Evolutionary conservation across 768 basidiomycete species (phyloP), one percentile per base, ranked within the genome.

Genomic region (Suillus clintonianus): DNA sequence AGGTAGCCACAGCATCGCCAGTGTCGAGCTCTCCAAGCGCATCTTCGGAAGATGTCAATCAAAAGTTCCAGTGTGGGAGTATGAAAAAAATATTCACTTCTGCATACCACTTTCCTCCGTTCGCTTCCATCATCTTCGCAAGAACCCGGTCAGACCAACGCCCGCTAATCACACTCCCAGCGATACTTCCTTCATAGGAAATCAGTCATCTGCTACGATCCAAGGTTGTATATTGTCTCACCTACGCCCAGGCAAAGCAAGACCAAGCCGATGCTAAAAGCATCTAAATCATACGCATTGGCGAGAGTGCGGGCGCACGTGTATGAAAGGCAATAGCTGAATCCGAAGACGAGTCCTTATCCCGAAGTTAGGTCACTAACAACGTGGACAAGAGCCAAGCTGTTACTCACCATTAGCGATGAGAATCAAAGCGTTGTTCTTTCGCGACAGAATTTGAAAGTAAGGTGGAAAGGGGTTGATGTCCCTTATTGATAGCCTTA

Each of bases 201-300:
- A 5, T 61, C 36, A 24, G 27, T 43, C 47, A 27, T 36, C 22
- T 59, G 45, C 17, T 14, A 30, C 22, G 53, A 60, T 47, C 22
- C 47, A 47, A 5, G 24, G n/a, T 42, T 2, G 19, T 63, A 34
- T 9, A 51, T 69, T 4, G 27, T 27, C 81, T 39, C 62, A 87
- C 90, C 90, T 17, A 84, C 67, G 53, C 94, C 94, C 68, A 87
- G 90, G 0, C 89, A 76, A 8, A 97, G 83, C 5, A 95, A 83
- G 14, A 94, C 86, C 30, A 95, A 74, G 5, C 95, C 95, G 55
- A 91, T 86, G 51, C 86, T 79, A 5, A 95, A 77, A 0, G 94
- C 79, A 51, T 85, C 79, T 72, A 89, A 94, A 34, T 81, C 71
- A 68, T 95, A 96, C 3, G 81, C 74, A 32, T 75, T 72, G 9